These are phyloP conservation scores for Arachnomyces sp. DNA, from an alignment of 2,329 filamentous ascomycete species.

Conservation along the genomic window DNA sequence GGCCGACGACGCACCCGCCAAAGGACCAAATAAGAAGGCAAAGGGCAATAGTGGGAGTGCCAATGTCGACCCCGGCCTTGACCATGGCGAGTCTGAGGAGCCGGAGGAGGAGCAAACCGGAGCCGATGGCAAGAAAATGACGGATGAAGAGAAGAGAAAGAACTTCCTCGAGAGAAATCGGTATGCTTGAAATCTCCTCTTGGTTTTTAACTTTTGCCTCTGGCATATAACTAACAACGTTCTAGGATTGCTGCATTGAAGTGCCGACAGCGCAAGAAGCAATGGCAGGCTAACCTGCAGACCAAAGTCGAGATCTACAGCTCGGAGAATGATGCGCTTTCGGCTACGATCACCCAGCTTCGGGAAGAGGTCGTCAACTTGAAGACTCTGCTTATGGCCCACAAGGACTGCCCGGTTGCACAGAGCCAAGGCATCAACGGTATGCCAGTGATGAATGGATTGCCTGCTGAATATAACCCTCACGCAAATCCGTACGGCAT, in stretches of 20 bases:
- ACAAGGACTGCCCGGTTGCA: constrained; percentile 93
- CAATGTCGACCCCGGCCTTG: constrained; percentile 32
- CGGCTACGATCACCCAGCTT: constrained; percentile 72
- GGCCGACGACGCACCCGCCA: constrained; percentile 61
- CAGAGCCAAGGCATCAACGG: constrained; percentile 59
- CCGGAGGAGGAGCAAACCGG: constrained; percentile 48
- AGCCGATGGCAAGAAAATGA: constrained; percentile 67
- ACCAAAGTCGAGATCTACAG: constrained; percentile 90
- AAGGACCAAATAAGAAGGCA: constrained; percentile 65
- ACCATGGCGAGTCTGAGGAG: constrained; percentile 48
- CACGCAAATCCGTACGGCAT: constrained; percentile 38
- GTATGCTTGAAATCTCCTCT: constrained; percentile 45
- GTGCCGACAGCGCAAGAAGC: constrained; percentile 96
- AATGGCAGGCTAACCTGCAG: constrained; percentile 93
- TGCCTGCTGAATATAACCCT: constrained; percentile 28
- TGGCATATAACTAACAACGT: constrained; percentile 19
- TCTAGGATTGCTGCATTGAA: constrained; percentile 86
- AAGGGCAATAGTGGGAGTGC: constrained; percentile 50
- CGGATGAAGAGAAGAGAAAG: constrained; percentile 95
- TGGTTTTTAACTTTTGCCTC: constrained; percentile 14
- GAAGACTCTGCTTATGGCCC: constrained; percentile 83
- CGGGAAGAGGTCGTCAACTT: constrained; percentile 91
- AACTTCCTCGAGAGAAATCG: constrained; percentile 96
- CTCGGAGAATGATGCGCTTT: constrained; percentile 81
- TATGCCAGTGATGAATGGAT: constrained; percentile 34